Conservation (phyloP, 352 stramenopile species). For the Pythium rhizo-oryzae region DNA sequence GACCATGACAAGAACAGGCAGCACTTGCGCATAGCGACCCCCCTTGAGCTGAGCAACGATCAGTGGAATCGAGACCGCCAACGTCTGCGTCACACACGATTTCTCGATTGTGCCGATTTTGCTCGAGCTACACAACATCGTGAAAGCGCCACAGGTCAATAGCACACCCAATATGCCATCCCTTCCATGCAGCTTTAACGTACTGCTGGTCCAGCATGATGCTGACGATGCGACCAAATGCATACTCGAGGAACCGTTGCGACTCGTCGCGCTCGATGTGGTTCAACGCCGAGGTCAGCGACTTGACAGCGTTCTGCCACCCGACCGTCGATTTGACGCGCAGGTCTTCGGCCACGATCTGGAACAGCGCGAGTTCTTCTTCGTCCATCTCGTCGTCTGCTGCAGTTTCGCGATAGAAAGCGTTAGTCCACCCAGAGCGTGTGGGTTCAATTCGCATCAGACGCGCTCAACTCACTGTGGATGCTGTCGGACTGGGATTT, state of each 20-base stretch:
- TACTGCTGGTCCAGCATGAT: slow-evolving; percentile 93
- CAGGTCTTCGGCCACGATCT: slow-evolving; percentile 84
- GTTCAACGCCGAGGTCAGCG: slow-evolving; percentile 70
- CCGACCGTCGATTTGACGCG: slow-evolving; percentile 89
- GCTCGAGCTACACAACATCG: slow-evolving; percentile 54
- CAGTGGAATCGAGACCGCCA: slow-evolving; percentile 66
- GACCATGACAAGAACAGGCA: slow-evolving; percentile 79
- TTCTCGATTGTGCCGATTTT: slow-evolving; percentile 90
- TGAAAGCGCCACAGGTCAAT: neutral
- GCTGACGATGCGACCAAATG: slow-evolving; percentile 81
- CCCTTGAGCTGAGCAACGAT: slow-evolving; percentile 76
- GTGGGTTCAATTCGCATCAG: no score
- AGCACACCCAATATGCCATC: neutral
- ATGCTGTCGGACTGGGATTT: slow-evolving; percentile 33
- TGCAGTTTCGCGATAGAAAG: neutral
- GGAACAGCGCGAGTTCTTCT: slow-evolving; percentile 84
- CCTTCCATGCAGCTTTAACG: slow-evolving; percentile 24
- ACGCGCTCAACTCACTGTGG: slow-evolving; percentile 12
- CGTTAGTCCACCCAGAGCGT: no score
- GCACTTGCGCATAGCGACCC: slow-evolving; percentile 59
- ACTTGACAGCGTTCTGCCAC: slow-evolving; percentile 90
- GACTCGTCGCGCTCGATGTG: slow-evolving; percentile 75
- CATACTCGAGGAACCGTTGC: slow-evolving; percentile 76
- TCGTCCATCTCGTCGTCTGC: slow-evolving; percentile 69
- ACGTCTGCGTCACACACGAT: slow-evolving; percentile 79